phyloP scores from a whole-genome alignment of 164 flowering plant species.

The Chimonanthus praecox region DNA sequence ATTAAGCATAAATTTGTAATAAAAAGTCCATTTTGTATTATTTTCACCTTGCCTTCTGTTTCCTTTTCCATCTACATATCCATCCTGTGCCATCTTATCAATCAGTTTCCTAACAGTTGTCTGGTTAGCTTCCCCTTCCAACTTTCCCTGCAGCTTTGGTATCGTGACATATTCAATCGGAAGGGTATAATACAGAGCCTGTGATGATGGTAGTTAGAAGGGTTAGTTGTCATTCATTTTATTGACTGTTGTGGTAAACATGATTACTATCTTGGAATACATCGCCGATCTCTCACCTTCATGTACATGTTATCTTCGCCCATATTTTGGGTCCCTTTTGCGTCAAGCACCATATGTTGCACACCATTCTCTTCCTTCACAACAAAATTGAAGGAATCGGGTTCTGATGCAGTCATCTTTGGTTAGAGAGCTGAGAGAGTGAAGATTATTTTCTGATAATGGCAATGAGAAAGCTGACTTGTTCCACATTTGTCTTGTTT shows the following conservation, averaged over 20 bases:
- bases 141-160: conserved; percentile 66
- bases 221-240: neutral
- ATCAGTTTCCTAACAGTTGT: conserved; percentile 60
- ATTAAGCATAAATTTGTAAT: too few relatives aligned
- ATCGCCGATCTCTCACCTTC: conserved; percentile 42
- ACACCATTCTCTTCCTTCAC: conserved; percentile 73
- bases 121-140: conserved; percentile 63
- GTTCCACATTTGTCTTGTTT: conserved; percentile 44
- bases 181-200: conserved; percentile 86
- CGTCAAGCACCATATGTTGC: conserved; percentile 14
- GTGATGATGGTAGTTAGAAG: conserved; percentile 11
- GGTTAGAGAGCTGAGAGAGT: neutral
- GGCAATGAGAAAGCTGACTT: neutral
- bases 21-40: neutral
- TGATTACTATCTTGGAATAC: neutral
- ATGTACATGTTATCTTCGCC: conserved; percentile 62
- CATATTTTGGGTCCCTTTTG: conserved; percentile 20
- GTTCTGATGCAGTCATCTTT: conserved; percentile 26
- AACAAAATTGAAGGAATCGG: conserved; percentile 33
- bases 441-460: too few relatives aligned
- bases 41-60: conserved; percentile 59
- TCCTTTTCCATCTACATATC: conserved; percentile 55
- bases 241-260: neutral
- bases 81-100: conserved; percentile 69
- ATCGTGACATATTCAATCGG: conserved; percentile 70